Conservation (phyloP, 768 basidiomycete species). For the Boletus rufocinnamomeus region DNA sequence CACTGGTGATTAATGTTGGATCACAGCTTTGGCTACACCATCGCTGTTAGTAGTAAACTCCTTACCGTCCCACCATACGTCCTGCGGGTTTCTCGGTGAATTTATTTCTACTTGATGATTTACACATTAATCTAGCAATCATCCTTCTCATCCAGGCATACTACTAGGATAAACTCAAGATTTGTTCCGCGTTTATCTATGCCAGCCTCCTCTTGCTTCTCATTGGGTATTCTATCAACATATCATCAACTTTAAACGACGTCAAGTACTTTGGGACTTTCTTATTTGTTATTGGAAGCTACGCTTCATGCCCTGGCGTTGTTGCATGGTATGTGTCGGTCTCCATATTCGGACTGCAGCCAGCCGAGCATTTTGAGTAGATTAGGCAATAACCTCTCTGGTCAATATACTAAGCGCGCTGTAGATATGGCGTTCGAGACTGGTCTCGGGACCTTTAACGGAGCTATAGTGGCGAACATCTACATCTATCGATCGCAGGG, state of each 20-base stretch:
- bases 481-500: slow-evolving; percentile 60
- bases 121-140: slow-evolving; percentile 42
- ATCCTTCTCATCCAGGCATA: slow-evolving; percentile 51
- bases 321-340: slow-evolving; percentile 52
- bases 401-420: slow-evolving; percentile 65
- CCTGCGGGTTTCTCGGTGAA: slow-evolving; percentile 46
- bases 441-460: slow-evolving; percentile 58
- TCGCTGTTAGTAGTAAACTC: slow-evolving; percentile 60
- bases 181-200: slow-evolving; percentile 62
- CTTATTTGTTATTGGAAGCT: slow-evolving; percentile 65
- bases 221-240: slow-evolving; percentile 65
- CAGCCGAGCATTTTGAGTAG: slow-evolving; percentile 32
- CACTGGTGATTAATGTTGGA: slow-evolving; percentile 2
- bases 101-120: background rate
- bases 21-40: slow-evolving; percentile 57
- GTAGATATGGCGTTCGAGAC: slow-evolving; percentile 63
- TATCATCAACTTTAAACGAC: slow-evolving; percentile 50
- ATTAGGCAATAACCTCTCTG: slow-evolving; percentile 54
- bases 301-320: slow-evolving; percentile 56
- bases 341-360: slow-evolving; percentile 5
- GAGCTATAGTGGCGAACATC: slow-evolving; percentile 66
- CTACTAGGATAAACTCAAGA: slow-evolving; percentile 56
- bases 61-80: slow-evolving; percentile 73
- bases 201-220: slow-evolving; percentile 50
- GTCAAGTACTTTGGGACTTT: slow-evolving; percentile 76